phyloP scores from a whole-genome alignment of 768 basidiomycete species.

The Exsudoporus frostii region DNA sequence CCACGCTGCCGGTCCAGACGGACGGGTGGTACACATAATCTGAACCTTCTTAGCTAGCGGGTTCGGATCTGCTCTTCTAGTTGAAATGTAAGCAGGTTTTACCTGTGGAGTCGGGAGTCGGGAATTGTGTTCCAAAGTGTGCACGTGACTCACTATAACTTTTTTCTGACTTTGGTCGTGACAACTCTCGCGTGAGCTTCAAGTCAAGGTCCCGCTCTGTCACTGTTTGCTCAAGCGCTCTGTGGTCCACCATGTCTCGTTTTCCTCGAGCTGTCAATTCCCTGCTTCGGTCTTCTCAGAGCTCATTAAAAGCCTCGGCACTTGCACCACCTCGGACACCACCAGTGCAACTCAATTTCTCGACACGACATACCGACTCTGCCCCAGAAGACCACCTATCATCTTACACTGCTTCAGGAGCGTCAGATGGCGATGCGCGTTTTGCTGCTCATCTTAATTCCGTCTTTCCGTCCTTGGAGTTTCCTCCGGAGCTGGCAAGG shows the following conservation, averaged over 20 bases:
- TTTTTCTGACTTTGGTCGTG: constrained; percentile 1
- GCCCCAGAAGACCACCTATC: constrained; percentile 1
- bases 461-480: constrained; percentile 63
- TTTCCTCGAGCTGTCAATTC: constrained; percentile 16
- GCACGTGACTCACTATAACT: constrained; percentile 21
- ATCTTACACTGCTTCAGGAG: background rate
- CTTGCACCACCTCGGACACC: constrained; percentile 17
- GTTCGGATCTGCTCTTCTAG: background rate
- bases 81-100: background rate
- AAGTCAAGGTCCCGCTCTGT: background rate
- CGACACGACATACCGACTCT: constrained; percentile 9
- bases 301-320: constrained; percentile 8
- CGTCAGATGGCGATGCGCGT: constrained; percentile 16
- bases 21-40: background rate
- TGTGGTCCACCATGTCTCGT: constrained; percentile 17
- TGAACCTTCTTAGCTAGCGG: constrained; percentile 7
- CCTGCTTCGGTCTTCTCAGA: constrained; percentile 10
- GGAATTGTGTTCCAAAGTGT: too few species aligned
- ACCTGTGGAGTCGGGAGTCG: background rate
- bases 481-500: constrained; percentile 66
- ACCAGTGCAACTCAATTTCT: constrained; percentile 4
- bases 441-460: constrained; percentile 57
- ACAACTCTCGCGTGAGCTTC: constrained; percentile 10
- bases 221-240: background rate
- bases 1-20: constrained; percentile 11